Conservation (phyloP, 495 filamentous ascomycete species). For the Oidiodendron maius region DNA sequence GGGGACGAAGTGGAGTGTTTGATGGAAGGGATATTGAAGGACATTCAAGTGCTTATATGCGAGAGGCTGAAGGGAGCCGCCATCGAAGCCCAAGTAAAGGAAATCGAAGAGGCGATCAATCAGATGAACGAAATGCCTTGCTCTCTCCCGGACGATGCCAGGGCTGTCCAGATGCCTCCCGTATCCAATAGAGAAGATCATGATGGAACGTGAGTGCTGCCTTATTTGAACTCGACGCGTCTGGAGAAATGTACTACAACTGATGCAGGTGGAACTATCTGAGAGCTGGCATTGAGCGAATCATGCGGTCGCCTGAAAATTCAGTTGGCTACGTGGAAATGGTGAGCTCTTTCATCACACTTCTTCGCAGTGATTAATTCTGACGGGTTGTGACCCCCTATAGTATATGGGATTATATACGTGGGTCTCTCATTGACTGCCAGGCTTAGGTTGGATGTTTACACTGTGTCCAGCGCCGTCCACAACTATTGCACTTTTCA, state of each 20-base stretch:
- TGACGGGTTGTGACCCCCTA: conserved; percentile 9
- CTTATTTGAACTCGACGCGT: too few species aligned
- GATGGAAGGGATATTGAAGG: conserved; percentile 25
- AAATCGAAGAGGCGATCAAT: conserved; percentile 17
- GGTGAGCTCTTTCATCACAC: conserved; percentile 41
- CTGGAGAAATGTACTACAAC: conserved; percentile 7
- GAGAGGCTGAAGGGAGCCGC: conserved; percentile 13
- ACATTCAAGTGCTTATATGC: conserved; percentile 21
- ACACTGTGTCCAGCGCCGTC: conserved; percentile 61
- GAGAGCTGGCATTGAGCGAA: conserved; percentile 77
- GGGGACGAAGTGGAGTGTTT: conserved; percentile 22
- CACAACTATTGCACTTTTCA: conserved; percentile 99
- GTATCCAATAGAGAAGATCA: conserved; percentile 76
- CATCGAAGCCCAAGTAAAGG: conserved; percentile 12
- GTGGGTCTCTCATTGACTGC: too few species aligned
- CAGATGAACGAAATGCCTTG: conserved; percentile 13
- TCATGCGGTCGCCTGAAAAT: conserved; percentile 86
- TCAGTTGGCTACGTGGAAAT: conserved; percentile 91
- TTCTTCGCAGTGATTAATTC: not conserved
- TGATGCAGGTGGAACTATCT: conserved; percentile 75
- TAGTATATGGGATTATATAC: conserved; percentile 98
- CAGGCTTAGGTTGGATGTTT: not conserved
- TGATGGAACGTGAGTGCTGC: conserved; percentile 67
- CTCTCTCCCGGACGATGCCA: conserved; percentile 13
- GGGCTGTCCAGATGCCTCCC: conserved; percentile 30